phyloP scores from a whole-genome alignment of 139 green algal genomes.

The Eudorina sp. region DNA sequence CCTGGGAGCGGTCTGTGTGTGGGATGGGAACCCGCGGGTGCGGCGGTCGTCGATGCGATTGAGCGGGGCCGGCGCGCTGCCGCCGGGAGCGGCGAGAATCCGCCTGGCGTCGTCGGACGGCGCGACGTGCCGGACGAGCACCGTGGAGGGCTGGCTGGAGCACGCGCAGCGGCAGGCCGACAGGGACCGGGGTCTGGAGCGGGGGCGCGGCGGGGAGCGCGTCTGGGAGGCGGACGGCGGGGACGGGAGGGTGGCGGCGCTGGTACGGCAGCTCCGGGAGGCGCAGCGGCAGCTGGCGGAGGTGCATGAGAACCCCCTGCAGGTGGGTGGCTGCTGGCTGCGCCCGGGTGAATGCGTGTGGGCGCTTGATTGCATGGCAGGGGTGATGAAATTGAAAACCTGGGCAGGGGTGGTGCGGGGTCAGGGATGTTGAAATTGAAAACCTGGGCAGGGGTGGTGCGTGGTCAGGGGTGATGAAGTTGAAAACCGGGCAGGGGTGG shows the following conservation, averaged over 20 bases:
- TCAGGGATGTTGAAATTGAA: no score
- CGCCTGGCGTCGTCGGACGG: neutral
- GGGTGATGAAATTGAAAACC: no score
- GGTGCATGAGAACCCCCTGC: neutral
- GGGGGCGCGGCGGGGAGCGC: no score
- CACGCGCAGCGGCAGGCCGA: no score
- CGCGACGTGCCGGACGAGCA: neutral
- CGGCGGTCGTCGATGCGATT: neutral
- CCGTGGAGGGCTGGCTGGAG: neutral
- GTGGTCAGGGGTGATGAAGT: no score
- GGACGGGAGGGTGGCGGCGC: neutral
- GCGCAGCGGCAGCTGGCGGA: neutral
- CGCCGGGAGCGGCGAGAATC: neutral
- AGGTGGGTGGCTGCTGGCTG: neutral
- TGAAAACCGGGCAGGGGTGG: no score
- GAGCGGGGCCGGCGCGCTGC: neutral
- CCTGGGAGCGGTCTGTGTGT: neutral
- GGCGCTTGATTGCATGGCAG: no score
- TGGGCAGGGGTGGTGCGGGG: no score
- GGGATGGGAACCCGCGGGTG: neutral
- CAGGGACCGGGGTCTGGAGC: no score
- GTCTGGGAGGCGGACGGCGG: neutral
- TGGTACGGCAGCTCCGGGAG: neutral
- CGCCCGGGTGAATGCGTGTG: no score
- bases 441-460: no score